These are phyloP conservation scores for Monilinia fructigena DNA, from an alignment of 2,329 filamentous ascomycete genomes.

Conservation along the genomic window DNA sequence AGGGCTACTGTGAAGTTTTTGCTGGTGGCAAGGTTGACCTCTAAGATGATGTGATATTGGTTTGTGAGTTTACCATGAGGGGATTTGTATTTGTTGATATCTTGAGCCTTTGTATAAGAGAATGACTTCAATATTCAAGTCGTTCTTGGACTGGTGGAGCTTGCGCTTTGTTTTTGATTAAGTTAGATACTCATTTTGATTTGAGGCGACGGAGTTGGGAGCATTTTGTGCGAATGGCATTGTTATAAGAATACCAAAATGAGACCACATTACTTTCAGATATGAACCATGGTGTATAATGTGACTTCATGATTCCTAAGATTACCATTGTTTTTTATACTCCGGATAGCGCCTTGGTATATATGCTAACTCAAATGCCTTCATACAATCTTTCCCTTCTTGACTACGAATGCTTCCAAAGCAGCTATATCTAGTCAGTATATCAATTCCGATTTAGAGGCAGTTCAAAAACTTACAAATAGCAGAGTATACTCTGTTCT, in stretches of 20 bases:
- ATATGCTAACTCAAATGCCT: constrained; percentile 6
- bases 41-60: neutral
- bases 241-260: neutral
- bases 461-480: constrained; percentile 55
- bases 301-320: constrained; percentile 1
- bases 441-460: neutral
- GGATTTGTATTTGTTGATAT: neutral
- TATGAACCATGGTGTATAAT: constrained; percentile 1
- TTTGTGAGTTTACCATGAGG: neutral
- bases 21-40: neutral
- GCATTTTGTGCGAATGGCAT: neutral
- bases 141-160: neutral
- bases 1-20: neutral
- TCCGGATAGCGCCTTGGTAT: constrained; percentile 20
- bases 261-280: neutral
- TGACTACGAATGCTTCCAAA: constrained; percentile 88
- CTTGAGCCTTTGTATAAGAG: neutral
- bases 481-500: constrained; percentile 91
- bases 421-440: constrained; percentile 52
- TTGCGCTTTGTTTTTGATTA: neutral
- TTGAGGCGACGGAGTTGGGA: neutral
- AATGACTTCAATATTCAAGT: neutral
- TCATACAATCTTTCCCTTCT: constrained; percentile 72
- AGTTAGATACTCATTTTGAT: neutral
- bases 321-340: constrained; percentile 21